Conservation (phyloP, 2,329 filamentous ascomycete genomes). For the Decorospora gaudefroyi region DNA sequence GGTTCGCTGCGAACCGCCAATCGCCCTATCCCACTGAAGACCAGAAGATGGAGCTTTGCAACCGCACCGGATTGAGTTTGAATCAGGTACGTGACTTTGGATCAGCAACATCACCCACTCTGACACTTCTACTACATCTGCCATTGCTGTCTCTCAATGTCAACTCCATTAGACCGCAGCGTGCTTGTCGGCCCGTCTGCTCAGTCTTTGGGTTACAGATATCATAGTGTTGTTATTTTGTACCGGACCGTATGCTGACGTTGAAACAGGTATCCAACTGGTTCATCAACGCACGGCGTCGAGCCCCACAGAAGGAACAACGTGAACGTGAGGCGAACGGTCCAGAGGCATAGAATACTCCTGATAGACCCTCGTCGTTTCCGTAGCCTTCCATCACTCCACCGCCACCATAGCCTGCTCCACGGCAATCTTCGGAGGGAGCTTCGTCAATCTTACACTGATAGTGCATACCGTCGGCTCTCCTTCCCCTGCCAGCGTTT, state of each 20-base stretch:
- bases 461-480: neutral
- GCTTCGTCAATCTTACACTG: neutral
- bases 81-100: constrained; percentile 59
- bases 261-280: constrained; percentile 68
- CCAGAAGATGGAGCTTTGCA: constrained; percentile 81
- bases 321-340: constrained; percentile 34
- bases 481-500: neutral
- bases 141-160: constrained; percentile 21
- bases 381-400: neutral
- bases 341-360: constrained; percentile 10
- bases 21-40: constrained; percentile 89
- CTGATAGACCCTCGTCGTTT: neutral
- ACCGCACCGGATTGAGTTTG: constrained; percentile 75
- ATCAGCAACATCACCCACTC: constrained; percentile 39
- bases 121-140: constrained; percentile 32
- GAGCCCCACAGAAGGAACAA: constrained; percentile 47
- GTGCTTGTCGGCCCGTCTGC: constrained; percentile 9
- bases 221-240: neutral
- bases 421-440: neutral
- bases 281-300: constrained; percentile 77
- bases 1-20: constrained; percentile 61
- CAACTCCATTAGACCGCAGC: constrained; percentile 5
- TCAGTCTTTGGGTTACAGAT: neutral
- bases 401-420: neutral
- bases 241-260: constrained; percentile 15